Base-by-base conservation (phyloP, 1,284 basidiomycete species). In the Porogramme epimiltina region DNA sequence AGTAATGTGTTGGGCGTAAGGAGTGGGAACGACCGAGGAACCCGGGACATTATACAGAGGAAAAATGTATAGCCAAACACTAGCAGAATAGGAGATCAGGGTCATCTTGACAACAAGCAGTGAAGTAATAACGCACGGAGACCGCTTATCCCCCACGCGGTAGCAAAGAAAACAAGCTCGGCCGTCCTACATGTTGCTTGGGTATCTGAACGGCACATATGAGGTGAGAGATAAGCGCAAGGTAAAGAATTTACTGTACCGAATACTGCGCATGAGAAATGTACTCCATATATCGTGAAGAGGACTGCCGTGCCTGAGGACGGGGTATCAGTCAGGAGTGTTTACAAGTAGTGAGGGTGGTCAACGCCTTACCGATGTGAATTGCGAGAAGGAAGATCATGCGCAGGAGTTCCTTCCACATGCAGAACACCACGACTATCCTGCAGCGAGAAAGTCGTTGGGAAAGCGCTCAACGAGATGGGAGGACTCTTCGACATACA, bases 391-490 rank as follows among this genome's bases (percentile, higher is more conserved):
- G 62, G 49, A 70, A 66, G 8, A 70, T 54, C 47, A 72, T 58
- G 6, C 77, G 72, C 39, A 66, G 64, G 45, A 73, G 70, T 51
- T 81, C 79, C 50, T 72, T 61, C 75, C 73, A 73, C 31, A 72
- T 60, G 15, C 65, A 66, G 56, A 79, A 79, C 16, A 67, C 68
- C 36, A 79, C 73, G 18, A 80, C 74, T 19, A 74, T 68, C 78
- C 79, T 82, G 18, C n/a, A 37, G 5, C 11, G 4, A 20, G 34
- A 23, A 13, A 38, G 33, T n/a, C 9, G 18, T 24, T 16, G 13
- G 6, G 13, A 31, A 8, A 6, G 28, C 28, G 28, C 8, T 31
- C 13, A 13, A 31, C 13, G 28, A 6, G 13, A 8, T n/a, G n/a
- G 13, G 13, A 31, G 28, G 13, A 31, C 6, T 31, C 8, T 13